phyloP scores from a whole-genome alignment of 2,329 filamentous ascomycete genomes.

The Ophiostoma pallidulum region DNA sequence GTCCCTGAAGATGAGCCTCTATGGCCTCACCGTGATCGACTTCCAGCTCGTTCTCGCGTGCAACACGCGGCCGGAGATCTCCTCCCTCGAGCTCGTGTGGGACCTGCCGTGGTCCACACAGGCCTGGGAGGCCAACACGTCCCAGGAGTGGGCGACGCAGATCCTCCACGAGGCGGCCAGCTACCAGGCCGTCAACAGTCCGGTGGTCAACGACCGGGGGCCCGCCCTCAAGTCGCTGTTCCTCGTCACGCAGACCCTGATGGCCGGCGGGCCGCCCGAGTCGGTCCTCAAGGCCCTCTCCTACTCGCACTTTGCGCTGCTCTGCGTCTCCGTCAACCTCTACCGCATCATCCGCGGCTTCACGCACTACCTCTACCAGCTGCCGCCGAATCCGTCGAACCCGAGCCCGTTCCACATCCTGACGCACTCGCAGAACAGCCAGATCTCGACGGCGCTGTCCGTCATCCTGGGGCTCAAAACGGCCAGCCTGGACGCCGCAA shows the following conservation, averaged over 20 bases:
- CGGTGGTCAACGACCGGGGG: not conserved
- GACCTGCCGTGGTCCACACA: constrained; percentile 7
- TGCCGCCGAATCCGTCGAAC: constrained; percentile 7
- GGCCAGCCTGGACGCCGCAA: not conserved
- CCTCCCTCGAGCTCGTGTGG: constrained; percentile 7
- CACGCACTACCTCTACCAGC: constrained; percentile 8
- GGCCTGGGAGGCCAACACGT: constrained; percentile 3
- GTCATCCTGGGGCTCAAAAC: not conserved
- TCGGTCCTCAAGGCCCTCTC: not conserved
- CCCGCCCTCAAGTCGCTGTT: constrained; percentile 2
- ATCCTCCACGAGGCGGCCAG: not conserved
- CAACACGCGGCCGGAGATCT: constrained; percentile 9
- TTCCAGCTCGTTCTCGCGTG: constrained; percentile 7
- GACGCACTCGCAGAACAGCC: constrained; percentile 9
- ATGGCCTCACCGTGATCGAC: constrained; percentile 4
- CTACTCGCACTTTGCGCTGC: constrained; percentile 3
- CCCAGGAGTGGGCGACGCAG: constrained; percentile 1
- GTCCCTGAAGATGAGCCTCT: constrained; percentile 7
- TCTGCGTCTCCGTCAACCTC: constrained; percentile 9
- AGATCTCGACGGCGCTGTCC: constrained; percentile 1
- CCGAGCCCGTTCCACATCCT: constrained; percentile 8
- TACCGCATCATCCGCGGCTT: constrained; percentile 9
- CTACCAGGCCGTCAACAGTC: constrained; percentile 3
- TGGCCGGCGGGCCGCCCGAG: not conserved
- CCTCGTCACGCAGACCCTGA: constrained; percentile 5